Percentiles rank a stretch among this genome's conserved stretches.
Evolutionary conservation across 164 flowering plant species (phyloP).

Genomic region (Dillenia turbinata): DNA sequence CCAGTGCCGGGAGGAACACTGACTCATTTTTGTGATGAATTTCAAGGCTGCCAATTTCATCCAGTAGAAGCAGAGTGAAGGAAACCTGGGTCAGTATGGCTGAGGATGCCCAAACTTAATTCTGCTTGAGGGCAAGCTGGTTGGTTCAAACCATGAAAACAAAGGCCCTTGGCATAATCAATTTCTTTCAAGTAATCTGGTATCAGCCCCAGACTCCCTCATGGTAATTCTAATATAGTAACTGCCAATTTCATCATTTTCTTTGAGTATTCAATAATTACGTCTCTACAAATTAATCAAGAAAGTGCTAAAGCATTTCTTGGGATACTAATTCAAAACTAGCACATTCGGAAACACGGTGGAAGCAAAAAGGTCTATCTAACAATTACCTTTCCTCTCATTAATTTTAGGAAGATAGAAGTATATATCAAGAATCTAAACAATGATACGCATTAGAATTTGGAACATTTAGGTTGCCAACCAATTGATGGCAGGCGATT

Average conservation of each 20-base stretch:
- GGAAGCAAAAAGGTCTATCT: too few relatives aligned
- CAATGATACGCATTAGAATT: too few relatives aligned
- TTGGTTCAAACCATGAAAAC: slow-evolving; percentile 15
- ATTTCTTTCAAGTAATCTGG: slow-evolving; percentile 15
- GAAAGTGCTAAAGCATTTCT: too few relatives aligned
- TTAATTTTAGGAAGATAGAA: too few relatives aligned
- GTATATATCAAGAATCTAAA: too few relatives aligned
- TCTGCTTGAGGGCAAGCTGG: slow-evolving; percentile 32
- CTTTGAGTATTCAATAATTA: slow-evolving; percentile 8
- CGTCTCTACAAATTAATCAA: slow-evolving; percentile 8
- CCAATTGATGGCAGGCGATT: too few relatives aligned
- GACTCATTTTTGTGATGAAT: slow-evolving; percentile 21
- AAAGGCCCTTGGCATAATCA: slow-evolving; percentile 17
- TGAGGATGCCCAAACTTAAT: slow-evolving; percentile 15
- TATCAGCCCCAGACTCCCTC: slow-evolving; percentile 26
- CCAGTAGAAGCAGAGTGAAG: slow-evolving; percentile 27
- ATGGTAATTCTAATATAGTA: slow-evolving; percentile 9
- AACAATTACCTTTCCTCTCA: too few relatives aligned
- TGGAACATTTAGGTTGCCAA: too few relatives aligned
- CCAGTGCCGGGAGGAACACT: slow-evolving; percentile 21
- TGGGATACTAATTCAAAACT: too few relatives aligned
- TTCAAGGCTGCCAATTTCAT: slow-evolving; percentile 26
- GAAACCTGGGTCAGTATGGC: slow-evolving; percentile 27
- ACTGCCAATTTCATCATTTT: slow-evolving; percentile 9
- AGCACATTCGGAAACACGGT: too few relatives aligned